Percentiles rank a stretch among this genome's conserved stretches.
These are phyloP conservation scores for Dianthus caryophyllus DNA, from an alignment of 148 eudicot genomes.

Conservation along the genomic window DNA sequence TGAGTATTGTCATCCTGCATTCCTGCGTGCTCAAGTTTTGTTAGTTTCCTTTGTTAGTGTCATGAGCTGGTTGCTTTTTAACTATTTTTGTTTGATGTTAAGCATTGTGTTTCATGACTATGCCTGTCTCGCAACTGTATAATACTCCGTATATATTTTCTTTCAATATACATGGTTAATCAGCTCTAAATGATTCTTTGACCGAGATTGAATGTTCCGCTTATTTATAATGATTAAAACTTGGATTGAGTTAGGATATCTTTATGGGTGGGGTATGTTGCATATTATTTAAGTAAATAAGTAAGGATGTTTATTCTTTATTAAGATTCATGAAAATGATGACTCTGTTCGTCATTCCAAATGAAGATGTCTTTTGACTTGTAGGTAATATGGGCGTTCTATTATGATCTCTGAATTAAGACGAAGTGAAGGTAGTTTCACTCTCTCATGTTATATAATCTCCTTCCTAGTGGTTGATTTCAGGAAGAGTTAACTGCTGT, in stretches of 20 bases:
- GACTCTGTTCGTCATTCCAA: slow-evolving; percentile 66
- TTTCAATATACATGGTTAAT: not conserved
- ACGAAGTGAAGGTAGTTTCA: slow-evolving; percentile 91
- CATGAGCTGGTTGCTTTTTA: not conserved
- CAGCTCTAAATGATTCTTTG: not conserved
- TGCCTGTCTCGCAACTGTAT: not conserved
- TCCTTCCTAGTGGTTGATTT: slow-evolving; percentile 19
- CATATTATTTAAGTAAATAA: not conserved
- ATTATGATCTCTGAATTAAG: slow-evolving; percentile 91
- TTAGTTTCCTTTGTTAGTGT: no score
- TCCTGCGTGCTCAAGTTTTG: no score
- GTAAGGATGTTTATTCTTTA: slow-evolving; percentile 29
- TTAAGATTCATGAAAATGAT: slow-evolving; percentile 36
- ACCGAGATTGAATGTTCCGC: no score
- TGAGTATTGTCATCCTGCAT: no score
- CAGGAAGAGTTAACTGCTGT: slow-evolving; percentile 1
- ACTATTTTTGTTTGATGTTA: not conserved
- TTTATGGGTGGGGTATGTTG: not conserved
- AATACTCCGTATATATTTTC: not conserved
- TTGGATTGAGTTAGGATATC: not conserved
- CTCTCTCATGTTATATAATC: slow-evolving; percentile 45
- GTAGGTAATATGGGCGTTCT: slow-evolving; percentile 95
- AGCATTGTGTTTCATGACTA: not conserved
- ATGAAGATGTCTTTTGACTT: slow-evolving; percentile 85
- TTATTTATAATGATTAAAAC: no score